Evolutionary conservation across 1,284 basidiomycete species (phyloP).

Genomic region (Leucoagaricus sp.): DNA sequence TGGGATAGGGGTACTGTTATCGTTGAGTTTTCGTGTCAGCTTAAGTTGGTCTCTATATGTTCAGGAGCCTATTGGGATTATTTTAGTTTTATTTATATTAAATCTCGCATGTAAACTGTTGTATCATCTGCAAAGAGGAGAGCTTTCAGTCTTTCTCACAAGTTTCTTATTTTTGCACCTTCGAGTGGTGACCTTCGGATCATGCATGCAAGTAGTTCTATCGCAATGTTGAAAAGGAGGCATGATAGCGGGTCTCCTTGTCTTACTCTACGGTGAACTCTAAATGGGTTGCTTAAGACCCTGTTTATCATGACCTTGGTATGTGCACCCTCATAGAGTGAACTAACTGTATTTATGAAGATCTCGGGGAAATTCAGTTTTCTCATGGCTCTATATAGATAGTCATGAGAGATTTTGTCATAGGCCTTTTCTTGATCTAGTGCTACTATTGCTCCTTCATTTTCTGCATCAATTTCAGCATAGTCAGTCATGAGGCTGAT

Average conservation of each 20-base stretch:
- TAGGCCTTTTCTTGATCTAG: conserved; percentile 44
- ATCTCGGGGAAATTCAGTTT: conserved; percentile 25
- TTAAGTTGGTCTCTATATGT: conserved; percentile 19
- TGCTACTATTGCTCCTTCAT: conserved; percentile 30
- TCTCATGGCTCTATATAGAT: conserved; percentile 29
- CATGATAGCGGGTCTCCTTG: conserved; percentile 42
- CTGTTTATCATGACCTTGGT: conserved; percentile 40
- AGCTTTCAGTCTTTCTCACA: conserved; percentile 22
- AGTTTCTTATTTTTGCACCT: conserved; percentile 27
- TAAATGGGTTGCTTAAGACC: conserved; percentile 24
- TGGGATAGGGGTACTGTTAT: conserved; percentile 13
- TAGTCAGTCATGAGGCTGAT: conserved; percentile 27
- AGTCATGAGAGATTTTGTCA: conserved; percentile 35
- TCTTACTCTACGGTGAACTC: conserved; percentile 34
- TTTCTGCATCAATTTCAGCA: conserved; percentile 22
- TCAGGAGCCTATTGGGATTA: conserved; percentile 29
- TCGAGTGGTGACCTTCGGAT: conserved; percentile 18
- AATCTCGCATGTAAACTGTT: conserved; percentile 35
- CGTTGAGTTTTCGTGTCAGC: neutral
- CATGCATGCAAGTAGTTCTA: conserved; percentile 31
- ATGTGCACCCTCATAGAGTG: conserved; percentile 32
- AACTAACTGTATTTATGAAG: conserved; percentile 29
- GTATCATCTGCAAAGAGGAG: conserved; percentile 36
- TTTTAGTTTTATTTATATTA: conserved; percentile 34
- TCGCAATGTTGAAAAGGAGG: conserved; percentile 38